Evolutionary conservation across 2,329 filamentous ascomycete genomes (phyloP).

Genomic region (Cordyceps militaris): DNA sequence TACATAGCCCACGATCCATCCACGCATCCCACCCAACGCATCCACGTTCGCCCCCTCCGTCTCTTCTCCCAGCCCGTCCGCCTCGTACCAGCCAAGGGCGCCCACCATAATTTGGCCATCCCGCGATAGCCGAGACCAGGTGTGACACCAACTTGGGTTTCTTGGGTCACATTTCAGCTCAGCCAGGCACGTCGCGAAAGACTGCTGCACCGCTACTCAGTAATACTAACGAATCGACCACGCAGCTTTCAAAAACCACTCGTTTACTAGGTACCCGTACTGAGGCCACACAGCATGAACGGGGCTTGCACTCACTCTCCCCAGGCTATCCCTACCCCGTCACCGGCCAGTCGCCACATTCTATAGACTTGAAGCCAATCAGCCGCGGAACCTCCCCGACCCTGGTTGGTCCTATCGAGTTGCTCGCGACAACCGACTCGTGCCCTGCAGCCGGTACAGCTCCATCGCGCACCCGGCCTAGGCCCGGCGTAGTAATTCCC

Average conservation of each 20-base stretch:
- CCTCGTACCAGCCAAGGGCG: background rate
- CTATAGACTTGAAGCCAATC: background rate
- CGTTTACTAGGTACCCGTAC: background rate
- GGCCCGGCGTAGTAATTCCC: background rate
- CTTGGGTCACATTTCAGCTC: slow-evolving; percentile 6
- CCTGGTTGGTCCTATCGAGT: background rate
- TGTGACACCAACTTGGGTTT: background rate
- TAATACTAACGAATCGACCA: background rate
- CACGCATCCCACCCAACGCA: background rate
- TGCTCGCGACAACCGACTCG: slow-evolving; percentile 2
- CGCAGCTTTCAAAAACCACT: background rate
- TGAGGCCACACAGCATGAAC: background rate
- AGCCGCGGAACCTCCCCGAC: background rate
- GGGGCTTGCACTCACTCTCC: background rate
- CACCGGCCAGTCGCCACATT: background rate
- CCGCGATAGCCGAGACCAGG: slow-evolving; percentile 12
- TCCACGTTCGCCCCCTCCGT: background rate
- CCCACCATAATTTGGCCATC: background rate
- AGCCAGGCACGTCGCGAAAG: background rate
- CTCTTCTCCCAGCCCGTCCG: background rate
- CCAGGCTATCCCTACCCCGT: background rate
- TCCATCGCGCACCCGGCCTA: background rate
- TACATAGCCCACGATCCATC: background rate
- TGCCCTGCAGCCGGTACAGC: background rate
- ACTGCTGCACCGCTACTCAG: background rate